phyloP scores from a whole-genome alignment of 2,329 filamentous ascomycete species.

The Aureobasidium lini region DNA sequence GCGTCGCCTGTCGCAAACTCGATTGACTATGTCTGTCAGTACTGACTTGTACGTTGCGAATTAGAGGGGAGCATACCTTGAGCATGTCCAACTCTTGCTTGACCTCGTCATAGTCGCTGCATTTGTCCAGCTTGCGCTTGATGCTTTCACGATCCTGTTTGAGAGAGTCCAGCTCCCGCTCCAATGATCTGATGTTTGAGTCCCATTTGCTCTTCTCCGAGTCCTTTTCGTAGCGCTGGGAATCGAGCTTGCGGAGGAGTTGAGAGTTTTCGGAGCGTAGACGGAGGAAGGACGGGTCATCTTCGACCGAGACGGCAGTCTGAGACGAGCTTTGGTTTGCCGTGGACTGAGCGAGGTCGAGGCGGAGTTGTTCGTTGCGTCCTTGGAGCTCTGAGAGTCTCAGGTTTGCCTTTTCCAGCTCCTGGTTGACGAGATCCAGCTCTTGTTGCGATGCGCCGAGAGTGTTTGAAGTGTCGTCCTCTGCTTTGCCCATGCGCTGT shows the following conservation, averaged over 20 bases:
- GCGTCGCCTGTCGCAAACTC: slow-evolving; percentile 85
- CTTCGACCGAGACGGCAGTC: slow-evolving; percentile 60
- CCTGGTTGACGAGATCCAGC: slow-evolving; percentile 84
- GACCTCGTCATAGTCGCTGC: slow-evolving; percentile 91
- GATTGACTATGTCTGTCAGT: slow-evolving; percentile 55
- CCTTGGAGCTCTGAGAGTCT: slow-evolving; percentile 86
- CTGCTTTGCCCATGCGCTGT: slow-evolving; percentile 71
- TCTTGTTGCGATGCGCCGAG: slow-evolving; percentile 76
- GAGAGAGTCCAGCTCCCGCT: slow-evolving; percentile 67
- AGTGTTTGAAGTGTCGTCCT: slow-evolving; percentile 48
- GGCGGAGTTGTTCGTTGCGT: slow-evolving; percentile 83
- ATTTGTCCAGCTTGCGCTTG: slow-evolving; percentile 75
- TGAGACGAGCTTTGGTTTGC: slow-evolving; percentile 58
- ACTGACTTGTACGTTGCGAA: slow-evolving; percentile 15
- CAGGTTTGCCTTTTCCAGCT: slow-evolving; percentile 81
- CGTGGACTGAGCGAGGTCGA: slow-evolving; percentile 84
- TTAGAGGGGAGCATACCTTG: slow-evolving; percentile 45
- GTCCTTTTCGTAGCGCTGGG: slow-evolving; percentile 74
- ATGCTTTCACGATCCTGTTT: slow-evolving; percentile 75
- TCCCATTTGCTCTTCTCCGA: slow-evolving; percentile 70
- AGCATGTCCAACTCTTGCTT: slow-evolving; percentile 94
- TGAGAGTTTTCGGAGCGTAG: slow-evolving; percentile 90
- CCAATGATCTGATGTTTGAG: slow-evolving; percentile 64
- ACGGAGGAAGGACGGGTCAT: slow-evolving; percentile 82
- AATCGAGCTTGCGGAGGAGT: slow-evolving; percentile 79